phyloP scores from a whole-genome alignment of 306 rosid genomes.

The Hippophae tibetana region DNA sequence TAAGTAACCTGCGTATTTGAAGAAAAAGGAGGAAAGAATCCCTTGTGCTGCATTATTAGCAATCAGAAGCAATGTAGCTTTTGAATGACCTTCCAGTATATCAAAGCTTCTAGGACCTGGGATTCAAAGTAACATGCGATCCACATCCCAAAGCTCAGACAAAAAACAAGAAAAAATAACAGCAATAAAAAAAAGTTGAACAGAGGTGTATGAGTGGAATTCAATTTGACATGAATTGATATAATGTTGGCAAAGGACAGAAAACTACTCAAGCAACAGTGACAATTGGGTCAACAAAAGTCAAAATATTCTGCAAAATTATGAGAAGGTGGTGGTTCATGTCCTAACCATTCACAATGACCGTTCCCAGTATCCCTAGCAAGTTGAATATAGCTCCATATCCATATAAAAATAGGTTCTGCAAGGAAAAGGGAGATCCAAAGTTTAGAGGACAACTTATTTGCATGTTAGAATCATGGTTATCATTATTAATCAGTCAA shows the following conservation, averaged over 20 bases:
- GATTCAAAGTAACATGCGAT: constrained; percentile 18
- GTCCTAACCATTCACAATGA: constrained; percentile 46
- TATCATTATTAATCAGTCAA: too few relatives aligned
- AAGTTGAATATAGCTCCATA: constrained; percentile 97
- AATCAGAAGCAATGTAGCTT: constrained; percentile 82
- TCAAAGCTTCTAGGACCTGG: constrained; percentile 87
- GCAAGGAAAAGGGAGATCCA: constrained; percentile 23
- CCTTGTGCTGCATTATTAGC: constrained; percentile 99
- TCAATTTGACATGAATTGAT: too few relatives aligned
- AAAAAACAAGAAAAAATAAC: background rate
- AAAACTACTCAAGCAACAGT: too few relatives aligned
- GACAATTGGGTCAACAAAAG: too few relatives aligned
- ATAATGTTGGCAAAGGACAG: too few relatives aligned
- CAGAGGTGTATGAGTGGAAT: background rate
- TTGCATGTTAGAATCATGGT: too few relatives aligned
- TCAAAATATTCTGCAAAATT: too few relatives aligned
- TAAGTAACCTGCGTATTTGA: constrained; percentile 81
- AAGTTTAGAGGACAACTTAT: too few relatives aligned
- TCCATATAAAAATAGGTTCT: constrained; percentile 92
- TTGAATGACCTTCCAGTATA: constrained; percentile 92
- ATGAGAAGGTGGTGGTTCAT: too few relatives aligned
- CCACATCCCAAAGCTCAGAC: constrained; percentile 1
- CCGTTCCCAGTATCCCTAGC: constrained; percentile 67
- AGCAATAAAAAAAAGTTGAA: background rate
- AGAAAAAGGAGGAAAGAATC: constrained; percentile 91